phyloP scores from a whole-genome alignment of 106 monocot species.

The Allium fistulosum region DNA sequence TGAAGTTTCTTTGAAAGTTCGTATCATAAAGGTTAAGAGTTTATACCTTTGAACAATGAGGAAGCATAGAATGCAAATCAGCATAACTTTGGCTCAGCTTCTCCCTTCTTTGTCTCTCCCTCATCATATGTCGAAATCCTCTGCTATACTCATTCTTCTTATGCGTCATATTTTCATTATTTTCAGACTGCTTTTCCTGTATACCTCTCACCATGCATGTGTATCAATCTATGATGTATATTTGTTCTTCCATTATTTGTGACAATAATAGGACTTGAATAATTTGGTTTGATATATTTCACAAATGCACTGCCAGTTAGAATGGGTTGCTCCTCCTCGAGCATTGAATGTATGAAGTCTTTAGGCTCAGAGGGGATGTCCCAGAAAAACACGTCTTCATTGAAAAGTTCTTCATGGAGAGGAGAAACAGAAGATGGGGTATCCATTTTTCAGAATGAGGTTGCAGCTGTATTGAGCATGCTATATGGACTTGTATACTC shows the following conservation, averaged over 20 bases:
- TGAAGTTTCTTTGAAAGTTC: too few species aligned
- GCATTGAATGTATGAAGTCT: background rate
- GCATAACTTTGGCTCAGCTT: conserved; percentile 83
- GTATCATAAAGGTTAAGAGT: background rate
- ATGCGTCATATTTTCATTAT: too few species aligned
- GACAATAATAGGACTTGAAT: background rate
- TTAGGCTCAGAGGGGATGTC: conserved; percentile 4
- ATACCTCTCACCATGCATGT: conserved; percentile 14
- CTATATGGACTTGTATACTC: too few species aligned
- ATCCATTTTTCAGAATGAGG: too few species aligned
- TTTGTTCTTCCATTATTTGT: conserved; percentile 12
- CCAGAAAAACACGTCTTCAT: conserved; percentile 1
- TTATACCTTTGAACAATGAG: conserved; percentile 49
- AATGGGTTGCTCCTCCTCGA: background rate
- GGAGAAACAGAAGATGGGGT: background rate
- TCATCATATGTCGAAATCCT: conserved; percentile 84
- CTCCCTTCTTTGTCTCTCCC: conserved; percentile 79
- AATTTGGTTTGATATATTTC: conserved; percentile 6
- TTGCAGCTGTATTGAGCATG: too few species aligned
- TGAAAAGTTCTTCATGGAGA: conserved; percentile 1
- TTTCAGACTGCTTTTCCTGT: background rate
- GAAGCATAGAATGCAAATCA: conserved; percentile 51
- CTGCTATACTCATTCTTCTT: conserved; percentile 18
- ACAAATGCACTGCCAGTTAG: conserved; percentile 13
- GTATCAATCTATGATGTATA: conserved; percentile 30